Percentiles rank a stretch among this genome's conserved stretches.
These are phyloP conservation scores for Aspergillus caelatus DNA, from an alignment of 2,329 filamentous ascomycete genomes.

Conservation along the genomic window DNA sequence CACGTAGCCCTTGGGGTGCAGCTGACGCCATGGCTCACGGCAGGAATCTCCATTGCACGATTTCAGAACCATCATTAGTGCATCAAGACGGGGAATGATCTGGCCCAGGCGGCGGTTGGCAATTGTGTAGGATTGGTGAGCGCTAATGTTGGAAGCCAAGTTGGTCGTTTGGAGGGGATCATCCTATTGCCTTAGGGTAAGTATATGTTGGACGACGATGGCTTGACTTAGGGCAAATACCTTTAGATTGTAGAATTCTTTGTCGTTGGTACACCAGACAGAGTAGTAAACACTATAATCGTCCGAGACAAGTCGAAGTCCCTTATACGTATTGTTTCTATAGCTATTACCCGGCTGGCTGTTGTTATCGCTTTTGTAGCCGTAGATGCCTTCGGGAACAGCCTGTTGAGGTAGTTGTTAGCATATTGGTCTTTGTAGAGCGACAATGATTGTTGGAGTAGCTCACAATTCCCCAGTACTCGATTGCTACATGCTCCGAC, in stretches of 20 bases:
- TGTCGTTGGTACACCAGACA: constrained; percentile 70
- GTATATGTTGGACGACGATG: not conserved
- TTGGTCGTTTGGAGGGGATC: constrained; percentile 59
- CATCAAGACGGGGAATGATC: constrained; percentile 57
- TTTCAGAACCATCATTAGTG: constrained; percentile 63
- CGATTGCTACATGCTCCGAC: constrained; percentile 60
- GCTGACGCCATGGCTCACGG: constrained; percentile 57
- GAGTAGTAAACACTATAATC: constrained; percentile 66
- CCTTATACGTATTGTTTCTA: constrained; percentile 64
- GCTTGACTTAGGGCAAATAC: constrained; percentile 31
- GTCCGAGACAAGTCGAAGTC: constrained; percentile 56
- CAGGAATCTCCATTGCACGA: constrained; percentile 60
- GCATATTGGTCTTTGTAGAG: not conserved
- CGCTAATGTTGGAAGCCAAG: constrained; percentile 30
- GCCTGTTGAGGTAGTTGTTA: constrained; percentile 17
- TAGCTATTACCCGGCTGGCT: constrained; percentile 20
- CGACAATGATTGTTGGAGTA: not conserved
- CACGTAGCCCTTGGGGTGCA: constrained; percentile 60
- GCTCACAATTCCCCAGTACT: constrained; percentile 56
- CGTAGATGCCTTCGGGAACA: constrained; percentile 32
- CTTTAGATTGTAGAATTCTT: constrained; percentile 66
- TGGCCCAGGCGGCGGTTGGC: constrained; percentile 31
- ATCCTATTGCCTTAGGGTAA: constrained; percentile 35
- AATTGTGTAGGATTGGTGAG: constrained; percentile 14
- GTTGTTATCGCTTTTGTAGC: constrained; percentile 25